phyloP scores from a whole-genome alignment of 257 asterid species.

The Leonotis leonurus region DNA sequence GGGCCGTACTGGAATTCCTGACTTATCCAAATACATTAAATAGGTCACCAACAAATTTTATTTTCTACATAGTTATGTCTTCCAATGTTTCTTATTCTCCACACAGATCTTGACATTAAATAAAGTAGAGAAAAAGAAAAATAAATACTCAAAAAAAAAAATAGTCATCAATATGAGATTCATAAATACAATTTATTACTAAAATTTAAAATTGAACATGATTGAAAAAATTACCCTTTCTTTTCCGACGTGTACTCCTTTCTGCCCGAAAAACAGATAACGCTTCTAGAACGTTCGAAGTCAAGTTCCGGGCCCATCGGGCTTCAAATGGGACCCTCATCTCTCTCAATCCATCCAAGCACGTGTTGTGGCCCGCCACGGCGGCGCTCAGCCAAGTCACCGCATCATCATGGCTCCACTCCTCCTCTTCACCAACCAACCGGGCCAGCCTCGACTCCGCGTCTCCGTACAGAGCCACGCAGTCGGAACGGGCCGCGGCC shows the following conservation, averaged over 20 bases:
- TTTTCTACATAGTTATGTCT: too few relatives aligned
- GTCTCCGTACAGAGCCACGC: slow-evolving; percentile 40
- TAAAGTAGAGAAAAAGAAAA: too few relatives aligned
- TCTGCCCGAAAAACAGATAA: slow-evolving; percentile 29
- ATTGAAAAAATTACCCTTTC: slow-evolving; percentile 27
- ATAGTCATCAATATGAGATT: too few relatives aligned
- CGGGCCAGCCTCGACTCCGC: slow-evolving; percentile 37
- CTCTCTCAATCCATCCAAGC: slow-evolving; percentile 52
- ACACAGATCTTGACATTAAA: too few relatives aligned
- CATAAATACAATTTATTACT: too few relatives aligned
- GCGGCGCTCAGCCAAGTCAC: slow-evolving; percentile 71
- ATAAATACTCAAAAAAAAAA: too few relatives aligned
- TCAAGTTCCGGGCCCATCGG: slow-evolving; percentile 31
- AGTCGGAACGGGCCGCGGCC: slow-evolving; percentile 24
- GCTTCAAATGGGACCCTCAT: slow-evolving; percentile 15
- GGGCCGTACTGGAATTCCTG: slow-evolving; percentile 10
- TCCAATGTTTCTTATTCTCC: too few relatives aligned
- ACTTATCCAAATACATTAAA: background rate
- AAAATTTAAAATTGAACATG: background rate
- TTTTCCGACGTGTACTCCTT: background rate
- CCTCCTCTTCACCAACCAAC: slow-evolving; percentile 17
- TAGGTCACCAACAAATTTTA: too few relatives aligned
- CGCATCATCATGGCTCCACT: slow-evolving; percentile 36
- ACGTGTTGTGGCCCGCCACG: slow-evolving; percentile 47
- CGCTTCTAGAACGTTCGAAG: slow-evolving; percentile 33